These are phyloP conservation scores for Ogataea paradorogensis DNA, from an alignment of 805 yeast species.

Conservation along the genomic window DNA sequence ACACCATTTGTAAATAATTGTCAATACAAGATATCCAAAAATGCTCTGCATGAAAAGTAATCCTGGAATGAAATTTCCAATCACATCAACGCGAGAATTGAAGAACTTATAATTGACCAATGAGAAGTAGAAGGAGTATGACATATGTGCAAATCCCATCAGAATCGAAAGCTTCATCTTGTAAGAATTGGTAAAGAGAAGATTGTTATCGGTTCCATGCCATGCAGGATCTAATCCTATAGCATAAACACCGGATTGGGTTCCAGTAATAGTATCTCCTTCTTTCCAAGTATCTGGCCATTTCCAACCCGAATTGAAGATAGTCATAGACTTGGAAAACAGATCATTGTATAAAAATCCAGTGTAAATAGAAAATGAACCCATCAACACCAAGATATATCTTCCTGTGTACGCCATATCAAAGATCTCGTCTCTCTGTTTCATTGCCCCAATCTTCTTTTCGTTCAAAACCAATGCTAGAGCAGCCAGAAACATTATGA, in stretches of 20 bases:
- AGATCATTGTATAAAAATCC: constrained; percentile 72
- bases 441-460: constrained; percentile 47
- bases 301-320: constrained; percentile 69
- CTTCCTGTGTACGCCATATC: constrained; percentile 77
- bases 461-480: constrained; percentile 54
- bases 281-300: constrained; percentile 55
- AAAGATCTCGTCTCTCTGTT: constrained; percentile 63
- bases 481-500: constrained; percentile 57
- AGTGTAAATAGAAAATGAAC: constrained; percentile 68
- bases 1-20: constrained; percentile 72
- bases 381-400: constrained; percentile 68
- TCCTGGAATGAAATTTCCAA: constrained; percentile 75
- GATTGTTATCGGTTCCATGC: constrained; percentile 77
- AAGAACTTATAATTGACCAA: constrained; percentile 59
- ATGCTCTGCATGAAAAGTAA: constrained; percentile 72
- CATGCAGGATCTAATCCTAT: constrained; percentile 70
- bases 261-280: constrained; percentile 48
- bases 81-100: constrained; percentile 58
- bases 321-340: constrained; percentile 65
- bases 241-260: constrained; percentile 49
- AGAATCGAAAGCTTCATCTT: constrained; percentile 75
- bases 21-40: constrained; percentile 66
- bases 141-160: constrained; percentile 76
- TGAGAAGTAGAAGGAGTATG: constrained; percentile 66
- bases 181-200: constrained; percentile 68